Evolutionary conservation across 75 land plant species (phyloP).

Genomic region (Adiantum capillusveneris): DNA sequence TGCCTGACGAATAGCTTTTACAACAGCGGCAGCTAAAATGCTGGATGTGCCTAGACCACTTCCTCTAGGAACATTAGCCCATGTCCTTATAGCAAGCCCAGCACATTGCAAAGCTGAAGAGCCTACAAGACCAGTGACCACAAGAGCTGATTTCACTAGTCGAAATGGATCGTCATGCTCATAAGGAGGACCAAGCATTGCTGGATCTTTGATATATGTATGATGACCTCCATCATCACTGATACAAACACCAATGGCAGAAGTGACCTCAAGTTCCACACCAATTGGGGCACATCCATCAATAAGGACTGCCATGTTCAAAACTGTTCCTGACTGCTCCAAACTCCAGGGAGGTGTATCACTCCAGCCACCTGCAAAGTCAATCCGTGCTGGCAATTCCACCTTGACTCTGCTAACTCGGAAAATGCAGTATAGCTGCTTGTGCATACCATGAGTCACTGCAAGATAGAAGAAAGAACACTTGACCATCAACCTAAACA

Average conservation of each 20-base stretch:
- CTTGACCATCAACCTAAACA: too few species aligned
- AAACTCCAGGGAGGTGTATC: slow-evolving; percentile 99
- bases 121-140: slow-evolving; percentile 52
- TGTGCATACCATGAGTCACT: not conserved
- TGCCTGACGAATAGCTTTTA: slow-evolving; percentile 69
- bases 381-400: slow-evolving; percentile 84
- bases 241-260: slow-evolving; percentile 37
- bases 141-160: slow-evolving; percentile 87
- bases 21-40: slow-evolving; percentile 94
- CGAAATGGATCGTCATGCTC: slow-evolving; percentile 70
- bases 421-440: not conserved
- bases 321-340: slow-evolving; percentile 82
- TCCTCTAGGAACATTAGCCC: slow-evolving; percentile 92
- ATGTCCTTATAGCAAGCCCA: slow-evolving; percentile 66
- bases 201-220: slow-evolving; percentile 33
- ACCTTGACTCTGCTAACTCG: slow-evolving; percentile 30
- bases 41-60: slow-evolving; percentile 97
- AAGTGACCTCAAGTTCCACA: slow-evolving; percentile 42
- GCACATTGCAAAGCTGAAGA: not conserved
- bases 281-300: slow-evolving; percentile 68
- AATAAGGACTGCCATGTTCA: slow-evolving; percentile 85
- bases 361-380: slow-evolving; percentile 98
- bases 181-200: slow-evolving; percentile 55
- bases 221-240: slow-evolving; percentile 67
- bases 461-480: not conserved